Percentiles rank a stretch among this genome's conserved stretches.
phyloP scores from a whole-genome alignment of 192 early-diverging fungal genomes.

The Rhizoclosmatium sp. region DNA sequence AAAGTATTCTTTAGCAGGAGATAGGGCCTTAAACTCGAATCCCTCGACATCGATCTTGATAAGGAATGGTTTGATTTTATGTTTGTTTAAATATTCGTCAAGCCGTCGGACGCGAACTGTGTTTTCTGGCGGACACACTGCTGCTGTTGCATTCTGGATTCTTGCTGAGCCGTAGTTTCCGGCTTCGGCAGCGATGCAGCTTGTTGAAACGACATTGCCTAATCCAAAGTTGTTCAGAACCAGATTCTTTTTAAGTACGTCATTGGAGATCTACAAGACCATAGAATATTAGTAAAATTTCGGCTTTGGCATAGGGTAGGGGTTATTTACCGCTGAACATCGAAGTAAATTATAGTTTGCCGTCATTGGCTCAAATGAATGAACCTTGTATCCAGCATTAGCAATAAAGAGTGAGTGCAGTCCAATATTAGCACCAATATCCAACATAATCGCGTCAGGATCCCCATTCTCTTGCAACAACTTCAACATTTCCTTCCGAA shows the following conservation, averaged over 20 bases:
- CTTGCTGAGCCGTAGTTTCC: not conserved
- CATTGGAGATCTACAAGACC: too few species aligned
- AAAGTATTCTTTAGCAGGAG: not conserved
- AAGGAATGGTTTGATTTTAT: not conserved
- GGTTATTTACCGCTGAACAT: too few species aligned
- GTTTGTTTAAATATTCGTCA: not conserved
- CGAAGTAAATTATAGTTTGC: not conserved
- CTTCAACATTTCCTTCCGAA: too few species aligned
- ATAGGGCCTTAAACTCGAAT: not conserved
- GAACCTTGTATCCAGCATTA: too few species aligned
- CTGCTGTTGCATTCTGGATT: not conserved
- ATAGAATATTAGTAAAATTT: too few species aligned
- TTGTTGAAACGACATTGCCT: not conserved
- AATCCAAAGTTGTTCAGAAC: slow-evolving; percentile 10
- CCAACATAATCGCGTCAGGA: not conserved
- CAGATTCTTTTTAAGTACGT: not conserved
- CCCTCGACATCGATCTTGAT: slow-evolving; percentile 13
- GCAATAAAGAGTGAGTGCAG: not conserved
- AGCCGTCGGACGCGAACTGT: not conserved
- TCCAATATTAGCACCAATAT: not conserved
- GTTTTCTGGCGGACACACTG: not conserved
- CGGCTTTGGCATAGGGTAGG: too few species aligned
- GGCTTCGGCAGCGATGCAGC: not conserved
- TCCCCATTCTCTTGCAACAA: too few species aligned
- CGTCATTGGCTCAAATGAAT: too few species aligned